Percentiles rank a stretch among this genome's conserved stretches.
These are phyloP conservation scores for Penicillium oxalicum DNA, from an alignment of 2,329 filamentous ascomycete genomes.

Conservation along the genomic window DNA sequence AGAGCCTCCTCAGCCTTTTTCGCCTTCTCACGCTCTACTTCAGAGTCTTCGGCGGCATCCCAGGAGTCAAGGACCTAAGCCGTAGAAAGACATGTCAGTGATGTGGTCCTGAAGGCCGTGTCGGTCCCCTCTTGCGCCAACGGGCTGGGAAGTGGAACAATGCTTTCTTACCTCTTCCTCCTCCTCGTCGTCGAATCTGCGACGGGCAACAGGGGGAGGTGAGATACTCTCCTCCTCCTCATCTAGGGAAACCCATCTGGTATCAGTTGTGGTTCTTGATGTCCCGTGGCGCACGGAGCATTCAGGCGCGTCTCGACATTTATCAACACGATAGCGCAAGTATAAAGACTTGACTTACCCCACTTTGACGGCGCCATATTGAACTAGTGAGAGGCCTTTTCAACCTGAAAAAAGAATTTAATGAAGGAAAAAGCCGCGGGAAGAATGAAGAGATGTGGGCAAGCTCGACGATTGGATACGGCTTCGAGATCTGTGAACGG, in stretches of 20 bases:
- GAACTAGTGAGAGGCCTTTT: slow-evolving; percentile 12
- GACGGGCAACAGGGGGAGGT: slow-evolving; percentile 45
- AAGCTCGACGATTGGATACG: slow-evolving; percentile 15
- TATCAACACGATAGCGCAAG: slow-evolving; percentile 2
- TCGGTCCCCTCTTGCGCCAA: slow-evolving; percentile 1
- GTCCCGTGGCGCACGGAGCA: not conserved
- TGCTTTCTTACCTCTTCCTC: slow-evolving; percentile 63
- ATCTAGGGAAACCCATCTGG: slow-evolving; percentile 6
- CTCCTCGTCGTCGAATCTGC: slow-evolving; percentile 91
- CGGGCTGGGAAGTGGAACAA: not conserved
- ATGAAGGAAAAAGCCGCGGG: slow-evolving; percentile 9
- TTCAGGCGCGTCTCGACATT: not conserved
- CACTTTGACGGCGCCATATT: slow-evolving; percentile 46
- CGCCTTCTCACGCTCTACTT: slow-evolving; percentile 91
- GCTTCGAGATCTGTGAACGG: slow-evolving; percentile 17
- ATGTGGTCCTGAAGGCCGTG: not conserved
- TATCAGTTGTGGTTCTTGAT: slow-evolving; percentile 7
- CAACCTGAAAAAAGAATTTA: slow-evolving; percentile 2
- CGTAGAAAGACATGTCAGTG: not conserved
- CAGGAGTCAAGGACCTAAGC: slow-evolving; percentile 83
- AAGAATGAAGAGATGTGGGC: slow-evolving; percentile 9
- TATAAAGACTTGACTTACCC: slow-evolving; percentile 37
- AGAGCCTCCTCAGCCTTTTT: slow-evolving; percentile 80
- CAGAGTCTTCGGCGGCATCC: slow-evolving; percentile 95
- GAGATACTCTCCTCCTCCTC: slow-evolving; percentile 48